Evolutionary conservation across 2,329 filamentous ascomycete genomes (phyloP), one percentile per base, ranked within the genome.

Genomic region (Diplocarpon rosae): DNA sequence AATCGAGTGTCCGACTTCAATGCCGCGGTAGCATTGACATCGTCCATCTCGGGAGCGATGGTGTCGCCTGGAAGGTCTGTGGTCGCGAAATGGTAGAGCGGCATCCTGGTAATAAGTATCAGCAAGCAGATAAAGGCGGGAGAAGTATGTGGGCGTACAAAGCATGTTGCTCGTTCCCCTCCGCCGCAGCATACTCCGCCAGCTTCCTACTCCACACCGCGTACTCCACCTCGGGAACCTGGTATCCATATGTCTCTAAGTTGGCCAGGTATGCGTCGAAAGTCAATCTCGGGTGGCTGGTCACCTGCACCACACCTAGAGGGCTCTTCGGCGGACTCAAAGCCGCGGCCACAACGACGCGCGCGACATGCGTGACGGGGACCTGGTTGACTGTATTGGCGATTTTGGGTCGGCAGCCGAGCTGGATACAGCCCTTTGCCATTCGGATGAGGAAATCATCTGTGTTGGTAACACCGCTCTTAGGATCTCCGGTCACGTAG

Each of bases 371-470:
- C 50, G 79, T 78, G 20, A 95, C 88, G 0, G 90, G 89, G 0
- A 95, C 84, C 63, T 82, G 78, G 67, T 95, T 96, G 63, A 95
- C 78, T 0, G 86, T 85, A 68, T 95, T 96, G 61, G 71, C 65
- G 54, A 95, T 93, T 53, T 76, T 73, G 1, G 89, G 90, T 0
- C 86, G 73, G 2, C 72, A 71, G 2, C 68, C 68, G 2, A 95
- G 70, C 64, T 96, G 89, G 40, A 94, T 69, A 57, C 87, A 94
- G 46, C 87, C 89, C 67, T 95, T 95, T 45, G 82, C 67, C 66
- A 95, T 77, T 32, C 90, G 78, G 52, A 95, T 75, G 6, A 96
- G 67, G 69, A 95, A 96, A 64, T 95, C 90, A 59, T 96, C 90
- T 1, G 80, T 89, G 62, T 83, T 86, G 61, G 68, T 83, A 50